Percentiles rank a stretch among this genome's conserved stretches.
These are phyloP conservation scores for Rutstroemia sp. DNA, from an alignment of 2,329 filamentous ascomycete genomes.

Conservation along the genomic window DNA sequence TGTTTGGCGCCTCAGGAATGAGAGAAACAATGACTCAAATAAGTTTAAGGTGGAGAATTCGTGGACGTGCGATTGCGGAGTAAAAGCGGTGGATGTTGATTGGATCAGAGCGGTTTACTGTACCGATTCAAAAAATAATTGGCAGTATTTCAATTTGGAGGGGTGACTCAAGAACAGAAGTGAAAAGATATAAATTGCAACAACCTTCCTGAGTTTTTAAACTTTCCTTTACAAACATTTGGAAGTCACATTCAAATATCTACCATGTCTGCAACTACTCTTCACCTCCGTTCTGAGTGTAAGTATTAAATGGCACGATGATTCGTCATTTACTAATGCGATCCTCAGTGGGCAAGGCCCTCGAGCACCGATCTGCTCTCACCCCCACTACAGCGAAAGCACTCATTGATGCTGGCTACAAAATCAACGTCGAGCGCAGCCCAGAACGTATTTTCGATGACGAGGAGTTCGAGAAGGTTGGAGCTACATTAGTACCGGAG, in stretches of 20 bases:
- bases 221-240: neutral
- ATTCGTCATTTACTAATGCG: slow-evolving; percentile 23
- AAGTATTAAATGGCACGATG: slow-evolving; percentile 20
- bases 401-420: slow-evolving; percentile 62
- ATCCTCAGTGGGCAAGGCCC: slow-evolving; percentile 32
- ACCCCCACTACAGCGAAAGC: slow-evolving; percentile 43
- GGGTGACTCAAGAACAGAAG: neutral
- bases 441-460: slow-evolving; percentile 60
- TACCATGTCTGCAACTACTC: slow-evolving; percentile 28
- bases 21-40: too few relatives aligned
- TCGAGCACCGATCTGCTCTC: slow-evolving; percentile 35
- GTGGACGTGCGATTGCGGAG: neutral
- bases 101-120: neutral
- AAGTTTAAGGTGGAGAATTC: neutral
- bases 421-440: slow-evolving; percentile 59
- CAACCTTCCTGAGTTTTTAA: neutral
- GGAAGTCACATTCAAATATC: slow-evolving; percentile 19
- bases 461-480: slow-evolving; percentile 53
- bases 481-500: slow-evolving; percentile 57
- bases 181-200: neutral
- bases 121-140: too few relatives aligned
- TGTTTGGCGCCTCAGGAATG: neutral
- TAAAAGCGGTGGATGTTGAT: neutral
- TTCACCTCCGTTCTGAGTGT: slow-evolving; percentile 36
- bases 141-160: too few relatives aligned